These are phyloP conservation scores for Cutaneotrichosporon cutaneum DNA, from an alignment of 1,284 basidiomycete genomes.

Conservation along the genomic window DNA sequence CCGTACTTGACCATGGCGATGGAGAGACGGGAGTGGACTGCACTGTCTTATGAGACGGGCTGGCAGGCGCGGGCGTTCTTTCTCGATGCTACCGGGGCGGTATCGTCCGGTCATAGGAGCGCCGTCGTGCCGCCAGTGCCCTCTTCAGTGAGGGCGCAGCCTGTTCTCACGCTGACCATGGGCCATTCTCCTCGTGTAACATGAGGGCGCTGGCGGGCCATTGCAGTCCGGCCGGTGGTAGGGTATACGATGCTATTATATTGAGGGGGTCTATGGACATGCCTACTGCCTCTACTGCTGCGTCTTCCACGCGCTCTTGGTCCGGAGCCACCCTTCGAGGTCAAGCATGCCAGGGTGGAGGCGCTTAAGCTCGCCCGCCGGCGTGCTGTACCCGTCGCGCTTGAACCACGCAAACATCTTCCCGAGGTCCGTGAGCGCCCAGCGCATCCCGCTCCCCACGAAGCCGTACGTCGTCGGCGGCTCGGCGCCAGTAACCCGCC, in stretches of 20 bases:
- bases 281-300: neutral
- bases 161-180: no score
- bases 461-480: conserved; percentile 25
- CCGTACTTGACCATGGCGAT: neutral
- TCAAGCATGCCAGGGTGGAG: conserved; percentile 18
- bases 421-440: conserved; percentile 12
- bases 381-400: conserved; percentile 17
- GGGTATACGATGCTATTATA: no score
- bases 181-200: no score
- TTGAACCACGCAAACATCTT: conserved; percentile 23
- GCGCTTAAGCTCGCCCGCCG: conserved; percentile 13
- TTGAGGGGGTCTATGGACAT: no score
- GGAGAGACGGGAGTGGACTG: neutral
- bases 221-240: no score
- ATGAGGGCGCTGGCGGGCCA: no score
- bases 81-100: no score
- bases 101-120: no score
- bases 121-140: no score
- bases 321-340: conserved; percentile 19
- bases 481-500: conserved; percentile 20
- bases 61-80: no score
- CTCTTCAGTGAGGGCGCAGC: no score
- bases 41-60: neutral
- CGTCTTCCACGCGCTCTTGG: conserved; percentile 11
- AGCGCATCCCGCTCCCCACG: neutral